Percentiles rank a stretch among this genome's conserved stretches.
Evolutionary conservation across 2,329 filamentous ascomycete species (phyloP).

Genomic region (Hymenoscyphus scutula): DNA sequence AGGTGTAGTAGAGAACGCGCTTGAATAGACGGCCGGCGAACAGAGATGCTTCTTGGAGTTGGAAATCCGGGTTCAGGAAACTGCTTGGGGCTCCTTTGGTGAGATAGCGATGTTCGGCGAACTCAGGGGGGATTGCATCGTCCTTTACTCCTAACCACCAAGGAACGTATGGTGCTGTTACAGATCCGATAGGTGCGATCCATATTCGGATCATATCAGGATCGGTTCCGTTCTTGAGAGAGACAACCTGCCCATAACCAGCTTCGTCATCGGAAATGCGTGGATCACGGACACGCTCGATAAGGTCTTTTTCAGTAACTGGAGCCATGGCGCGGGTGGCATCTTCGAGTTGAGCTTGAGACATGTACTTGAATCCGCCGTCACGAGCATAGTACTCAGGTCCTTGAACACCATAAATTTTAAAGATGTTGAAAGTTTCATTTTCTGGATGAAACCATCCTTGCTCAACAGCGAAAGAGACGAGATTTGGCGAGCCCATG

Average conservation of each 20-base stretch:
- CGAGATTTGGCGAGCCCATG: constrained; percentile 5
- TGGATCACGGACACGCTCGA: constrained; percentile 3
- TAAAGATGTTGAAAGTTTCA: constrained; percentile 3
- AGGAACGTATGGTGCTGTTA: constrained; percentile 6
- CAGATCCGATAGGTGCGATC: constrained; percentile 2
- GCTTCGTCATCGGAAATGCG: constrained; percentile 6
- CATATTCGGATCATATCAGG: constrained; percentile 6
- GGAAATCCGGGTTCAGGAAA: constrained; percentile 1
- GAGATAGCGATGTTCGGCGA: constrained; percentile 4
- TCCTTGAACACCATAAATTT: constrained; percentile 3
- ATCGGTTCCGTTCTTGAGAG: neutral
- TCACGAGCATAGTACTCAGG: neutral
- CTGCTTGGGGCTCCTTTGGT: neutral
- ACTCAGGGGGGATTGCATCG: constrained; percentile 1
- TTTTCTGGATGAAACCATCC: constrained; percentile 7
- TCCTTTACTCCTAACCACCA: constrained; percentile 3
- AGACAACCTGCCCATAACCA: constrained; percentile 5
- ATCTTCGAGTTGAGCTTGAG: constrained; percentile 8
- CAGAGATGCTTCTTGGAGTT: constrained; percentile 2
- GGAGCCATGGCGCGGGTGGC: constrained; percentile 5
- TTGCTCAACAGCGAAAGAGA: constrained; percentile 2
- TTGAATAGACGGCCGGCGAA: constrained; percentile 5
- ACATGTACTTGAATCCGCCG: constrained; percentile 9
- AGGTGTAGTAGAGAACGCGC: neutral
- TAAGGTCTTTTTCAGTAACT: neutral